Conservation (phyloP, 345 rosid genomes). For the Cardamine resedifolia region DNA sequence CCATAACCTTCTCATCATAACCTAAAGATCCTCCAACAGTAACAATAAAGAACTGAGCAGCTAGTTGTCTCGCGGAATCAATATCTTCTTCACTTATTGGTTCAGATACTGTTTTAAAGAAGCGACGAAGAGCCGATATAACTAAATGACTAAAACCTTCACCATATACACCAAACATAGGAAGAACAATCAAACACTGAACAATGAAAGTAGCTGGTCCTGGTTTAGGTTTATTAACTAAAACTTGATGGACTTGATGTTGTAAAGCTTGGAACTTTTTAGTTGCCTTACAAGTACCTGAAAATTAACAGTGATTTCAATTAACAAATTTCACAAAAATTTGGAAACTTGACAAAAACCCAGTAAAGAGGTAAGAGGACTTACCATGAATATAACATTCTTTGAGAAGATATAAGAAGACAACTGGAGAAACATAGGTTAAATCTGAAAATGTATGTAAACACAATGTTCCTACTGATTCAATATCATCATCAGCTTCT, state of each 20-base stretch:
- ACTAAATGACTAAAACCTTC: constrained; percentile 96
- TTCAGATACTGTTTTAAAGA: constrained; percentile 41
- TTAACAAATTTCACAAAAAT: not conserved
- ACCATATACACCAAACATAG: constrained; percentile 57
- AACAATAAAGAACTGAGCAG: constrained; percentile 58
- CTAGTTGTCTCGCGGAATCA: constrained; percentile 53
- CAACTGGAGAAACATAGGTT: constrained; percentile 62
- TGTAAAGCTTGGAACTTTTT: constrained; percentile 76
- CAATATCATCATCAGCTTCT: constrained; percentile 37
- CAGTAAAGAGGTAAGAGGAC: constrained; percentile 9
- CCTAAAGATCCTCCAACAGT: constrained; percentile 49
- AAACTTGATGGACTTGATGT: constrained; percentile 57
- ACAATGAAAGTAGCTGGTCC: constrained; percentile 69
- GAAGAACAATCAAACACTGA: constrained; percentile 69
- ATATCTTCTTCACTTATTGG: constrained; percentile 41
- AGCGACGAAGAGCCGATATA: constrained; percentile 70
- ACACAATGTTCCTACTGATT: constrained; percentile 39
- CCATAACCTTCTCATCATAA: constrained; percentile 61
- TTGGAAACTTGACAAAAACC: not conserved
- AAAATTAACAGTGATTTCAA: not conserved
- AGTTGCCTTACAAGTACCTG: constrained; percentile 77
- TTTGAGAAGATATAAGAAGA: constrained; percentile 76
- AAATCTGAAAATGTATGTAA: constrained; percentile 64
- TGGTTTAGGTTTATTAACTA: constrained; percentile 66
- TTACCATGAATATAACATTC: constrained; percentile 73